Base-by-base conservation (phyloP, 2,329 filamentous ascomycete genomes). In the Nigrospora osmanthi region DNA sequence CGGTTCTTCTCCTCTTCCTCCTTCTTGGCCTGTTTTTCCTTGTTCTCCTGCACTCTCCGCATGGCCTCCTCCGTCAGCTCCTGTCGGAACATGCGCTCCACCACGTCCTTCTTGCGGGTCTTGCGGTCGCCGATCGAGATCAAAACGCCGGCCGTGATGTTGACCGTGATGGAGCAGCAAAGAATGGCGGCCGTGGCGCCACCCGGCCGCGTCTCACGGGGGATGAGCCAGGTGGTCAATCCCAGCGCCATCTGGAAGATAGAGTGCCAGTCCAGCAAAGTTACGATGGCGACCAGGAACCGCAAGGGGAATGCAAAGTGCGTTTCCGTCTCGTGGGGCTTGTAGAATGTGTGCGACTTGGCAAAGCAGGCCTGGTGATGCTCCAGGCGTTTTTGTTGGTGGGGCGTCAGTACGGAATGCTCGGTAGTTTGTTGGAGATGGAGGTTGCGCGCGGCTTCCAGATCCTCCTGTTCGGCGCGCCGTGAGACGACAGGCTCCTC, bases 281-380 rank as follows among this genome's bases (percentile, higher is more conserved):
- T 71, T n/a, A 91, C 83, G 47, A 91, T 82, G 46, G 85, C 81
- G 34, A 93, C 74, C 31, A 94, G 79, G 6, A 89, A 71, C 31
- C 76, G 74, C 1, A 90, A 69, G 0, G 88, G 87, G 49, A 94
- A 94, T 0, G 88, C 84, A 58, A 81, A 75, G 59, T 94, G 88
- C 0, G 88, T 94, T 32, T 80, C 72, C 0, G 88, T 94, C 64
- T 94, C 88, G 62, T 94, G 85, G 0, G 88, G 87, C 56, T 90
- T 90, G 71, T 94, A 94, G 63, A 91, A 94, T 6, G 85, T 89
- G 61, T 94, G 88, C 0, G 84, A 89, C 54, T 85, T 88, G 58
- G 84, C 76, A 57, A 93, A 85, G 57, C 90, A 91, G 53, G 72
- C 75, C 58, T 90, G 85, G 57, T 94, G 88, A 58, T 93, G 83